Base-by-base conservation (phyloP, 139 green algal genomes). In the Mesostigma viride region DNA sequence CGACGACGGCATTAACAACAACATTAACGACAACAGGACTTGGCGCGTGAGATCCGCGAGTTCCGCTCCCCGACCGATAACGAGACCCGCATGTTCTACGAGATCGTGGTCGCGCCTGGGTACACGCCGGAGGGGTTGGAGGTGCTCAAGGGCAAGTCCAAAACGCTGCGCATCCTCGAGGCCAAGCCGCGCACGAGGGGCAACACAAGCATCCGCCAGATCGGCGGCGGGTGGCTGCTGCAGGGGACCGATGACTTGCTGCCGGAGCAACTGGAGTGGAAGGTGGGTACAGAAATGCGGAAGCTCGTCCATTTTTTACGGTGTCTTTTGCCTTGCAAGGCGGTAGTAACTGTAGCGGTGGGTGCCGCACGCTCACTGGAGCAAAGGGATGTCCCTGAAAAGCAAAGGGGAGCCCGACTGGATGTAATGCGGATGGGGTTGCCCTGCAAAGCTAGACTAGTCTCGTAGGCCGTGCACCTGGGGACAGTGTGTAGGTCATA, bases 11-110 rank as follows among this genome's bases (percentile, higher is more conserved):
- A n/a, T n/a, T n/a, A n/a, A n/a, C n/a, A n/a, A n/a, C n/a, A n/a
- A n/a, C n/a, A n/a, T n/a, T n/a, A n/a, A n/a, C n/a, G n/a, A n/a
- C n/a, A n/a, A 11, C 62, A 76, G 69, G 35, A 69, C 11, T 81
- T 99, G 62, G 92, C 92, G 1, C 78, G 76, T 1, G 87, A 96
- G 73, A 89, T 99, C 53, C 79, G 92, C 3, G 88, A 98, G 82
- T 97, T 94, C 79, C 75, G 85, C 62, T 86, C 69, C 32, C 92
- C 92, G n/a, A 91, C 85, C 26, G 93, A 99, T 78, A 82, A 81
- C 64, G 88, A 96, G 82, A 98, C 91, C 26, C 85, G 88, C 64
- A 99, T 99, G 93, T 99, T 99, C 69, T 99, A 98, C 70, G 93
- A 99, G 83, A 98, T 99, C 33, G 93, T 99, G 22, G 94, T 97